phyloP scores from a whole-genome alignment of 805 yeast genomes.

The Hemisphaericaspora nanyangensis region DNA sequence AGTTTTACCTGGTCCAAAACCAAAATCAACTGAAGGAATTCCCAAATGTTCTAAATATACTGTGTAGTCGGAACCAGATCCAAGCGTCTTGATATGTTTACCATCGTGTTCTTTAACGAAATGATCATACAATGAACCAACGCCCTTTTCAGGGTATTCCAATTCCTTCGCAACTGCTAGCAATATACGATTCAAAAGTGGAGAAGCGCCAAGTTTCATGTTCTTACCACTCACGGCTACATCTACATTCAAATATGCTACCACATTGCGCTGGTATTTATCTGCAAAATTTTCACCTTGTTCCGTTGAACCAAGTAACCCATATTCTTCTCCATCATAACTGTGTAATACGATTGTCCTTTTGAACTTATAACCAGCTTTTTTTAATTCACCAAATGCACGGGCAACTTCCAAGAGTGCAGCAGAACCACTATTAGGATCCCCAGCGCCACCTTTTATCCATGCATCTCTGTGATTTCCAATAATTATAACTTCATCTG shows the following conservation, averaged over 20 bases:
- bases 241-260: slow-evolving; percentile 51
- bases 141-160: slow-evolving; percentile 37
- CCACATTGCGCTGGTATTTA: slow-evolving; percentile 37
- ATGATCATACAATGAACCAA: slow-evolving; percentile 45
- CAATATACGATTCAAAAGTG: slow-evolving; percentile 49
- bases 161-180: slow-evolving; percentile 43
- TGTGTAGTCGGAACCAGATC: slow-evolving; percentile 52
- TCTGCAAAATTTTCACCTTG: slow-evolving; percentile 47
- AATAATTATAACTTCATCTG: slow-evolving; percentile 37
- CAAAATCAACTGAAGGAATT: slow-evolving; percentile 55
- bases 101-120: slow-evolving; percentile 30
- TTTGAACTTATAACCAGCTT: slow-evolving; percentile 35
- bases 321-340: slow-evolving; percentile 48
- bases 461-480: slow-evolving; percentile 48
- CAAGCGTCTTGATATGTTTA: slow-evolving; percentile 38
- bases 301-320: slow-evolving; percentile 54
- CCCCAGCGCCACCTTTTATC: slow-evolving; percentile 48
- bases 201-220: slow-evolving; percentile 49
- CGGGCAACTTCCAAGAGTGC: slow-evolving; percentile 39
- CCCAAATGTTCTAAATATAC: slow-evolving; percentile 67
- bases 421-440: slow-evolving; percentile 45
- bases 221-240: slow-evolving; percentile 50
- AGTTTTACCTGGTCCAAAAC: slow-evolving; percentile 25
- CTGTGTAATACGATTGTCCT: slow-evolving; percentile 35
- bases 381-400: slow-evolving; percentile 36